phyloP scores from a whole-genome alignment of 176 grass and related monocot species.

The Musa troglodytarum region DNA sequence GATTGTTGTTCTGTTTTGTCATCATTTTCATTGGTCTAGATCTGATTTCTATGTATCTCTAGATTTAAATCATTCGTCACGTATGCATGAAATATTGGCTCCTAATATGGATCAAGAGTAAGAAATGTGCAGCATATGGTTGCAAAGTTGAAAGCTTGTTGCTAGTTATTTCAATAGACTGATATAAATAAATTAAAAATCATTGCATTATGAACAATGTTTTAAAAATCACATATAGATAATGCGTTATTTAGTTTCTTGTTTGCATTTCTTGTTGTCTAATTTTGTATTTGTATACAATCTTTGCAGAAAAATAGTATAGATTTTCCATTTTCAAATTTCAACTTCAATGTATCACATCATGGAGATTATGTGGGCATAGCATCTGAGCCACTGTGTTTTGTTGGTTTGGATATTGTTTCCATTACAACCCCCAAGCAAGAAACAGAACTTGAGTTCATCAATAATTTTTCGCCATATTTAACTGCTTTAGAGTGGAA shows the following conservation, averaged over 20 bases:
- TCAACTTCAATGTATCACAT: conserved; percentile 73
- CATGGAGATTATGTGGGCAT: conserved; percentile 81
- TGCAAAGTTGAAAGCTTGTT: background rate
- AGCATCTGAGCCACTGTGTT: conserved; percentile 52
- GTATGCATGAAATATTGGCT: background rate
- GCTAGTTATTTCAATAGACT: background rate
- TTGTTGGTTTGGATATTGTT: conserved; percentile 79
- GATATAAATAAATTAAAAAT: background rate
- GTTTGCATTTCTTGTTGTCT: background rate
- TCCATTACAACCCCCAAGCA: conserved; percentile 35
- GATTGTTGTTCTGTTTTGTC: background rate
- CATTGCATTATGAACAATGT: background rate
- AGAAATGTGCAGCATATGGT: too few relatives aligned
- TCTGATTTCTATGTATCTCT: background rate
- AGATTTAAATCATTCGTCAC: background rate
- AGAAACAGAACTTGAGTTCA: conserved; percentile 36
- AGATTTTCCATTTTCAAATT: conserved; percentile 26
- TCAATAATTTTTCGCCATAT: conserved; percentile 45
- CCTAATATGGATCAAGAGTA: too few relatives aligned
- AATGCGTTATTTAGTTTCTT: background rate
- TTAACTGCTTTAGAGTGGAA: conserved; percentile 55
- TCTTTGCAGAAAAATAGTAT: conserved; percentile 18
- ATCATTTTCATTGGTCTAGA: background rate
- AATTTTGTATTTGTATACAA: background rate
- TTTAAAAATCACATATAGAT: background rate